A percentile compares a stretch with the other conserved stretches of the same genome.
phyloP scores from a whole-genome alignment of 106 monocot species.

The Gastrodia elata region DNA sequence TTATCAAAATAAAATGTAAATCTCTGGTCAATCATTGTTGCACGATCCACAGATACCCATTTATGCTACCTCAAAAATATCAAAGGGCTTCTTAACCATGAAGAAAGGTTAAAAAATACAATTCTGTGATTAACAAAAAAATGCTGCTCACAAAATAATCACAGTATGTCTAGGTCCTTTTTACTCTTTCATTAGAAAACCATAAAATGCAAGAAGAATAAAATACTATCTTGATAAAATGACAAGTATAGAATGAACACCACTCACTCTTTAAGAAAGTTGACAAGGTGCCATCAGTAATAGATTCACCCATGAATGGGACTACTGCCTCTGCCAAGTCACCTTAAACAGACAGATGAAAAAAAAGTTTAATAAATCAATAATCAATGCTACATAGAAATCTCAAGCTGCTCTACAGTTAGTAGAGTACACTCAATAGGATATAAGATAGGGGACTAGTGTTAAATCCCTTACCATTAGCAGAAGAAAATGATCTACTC shows the following conservation, averaged over 20 bases:
- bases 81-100: no score
- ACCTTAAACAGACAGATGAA: constrained; percentile 32
- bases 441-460: background rate
- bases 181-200: no score
- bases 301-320: constrained; percentile 96
- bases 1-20: background rate
- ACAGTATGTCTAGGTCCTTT: no score
- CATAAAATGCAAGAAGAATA: background rate
- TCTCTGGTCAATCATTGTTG: no score
- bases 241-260: background rate
- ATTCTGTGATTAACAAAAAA: no score
- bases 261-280: constrained; percentile 79
- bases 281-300: constrained; percentile 92
- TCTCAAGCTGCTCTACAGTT: background rate
- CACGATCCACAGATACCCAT: no score
- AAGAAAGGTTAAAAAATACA: no score
- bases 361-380: background rate
- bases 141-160: no score
- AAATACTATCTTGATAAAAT: background rate
- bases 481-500: constrained; percentile 74
- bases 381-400: background rate
- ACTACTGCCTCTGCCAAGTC: constrained; percentile 76
- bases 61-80: no score
- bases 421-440: background rate
- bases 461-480: constrained; percentile 31